Conservation (phyloP, 2,329 filamentous ascomycete genomes). For the Pestalotiopsis sp. region DNA sequence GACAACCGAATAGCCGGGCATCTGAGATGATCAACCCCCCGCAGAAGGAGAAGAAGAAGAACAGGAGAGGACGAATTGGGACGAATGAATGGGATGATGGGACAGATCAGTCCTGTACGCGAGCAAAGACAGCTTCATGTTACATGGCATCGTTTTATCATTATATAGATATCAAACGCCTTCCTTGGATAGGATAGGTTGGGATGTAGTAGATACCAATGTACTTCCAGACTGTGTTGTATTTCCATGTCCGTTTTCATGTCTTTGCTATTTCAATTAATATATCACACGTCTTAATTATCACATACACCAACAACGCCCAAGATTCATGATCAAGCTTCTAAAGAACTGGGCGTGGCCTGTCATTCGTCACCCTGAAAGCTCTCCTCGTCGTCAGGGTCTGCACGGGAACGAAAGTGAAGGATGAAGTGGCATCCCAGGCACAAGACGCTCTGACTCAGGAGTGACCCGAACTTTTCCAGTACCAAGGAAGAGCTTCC, state of each 20-base stretch:
- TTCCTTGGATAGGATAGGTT: slow-evolving; percentile 2
- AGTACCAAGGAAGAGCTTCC: background rate
- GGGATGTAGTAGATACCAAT: slow-evolving; percentile 3
- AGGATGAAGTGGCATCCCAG: background rate
- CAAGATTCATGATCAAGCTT: too few relatives aligned
- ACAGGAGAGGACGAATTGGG: background rate
- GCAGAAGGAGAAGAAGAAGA: background rate
- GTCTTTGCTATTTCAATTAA: background rate
- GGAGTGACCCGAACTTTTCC: background rate
- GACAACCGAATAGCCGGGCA: background rate
- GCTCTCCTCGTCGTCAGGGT: too few relatives aligned
- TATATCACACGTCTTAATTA: background rate
- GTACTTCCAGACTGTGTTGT: background rate
- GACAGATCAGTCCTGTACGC: background rate
- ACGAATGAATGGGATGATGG: background rate
- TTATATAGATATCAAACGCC: background rate
- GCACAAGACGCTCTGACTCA: background rate
- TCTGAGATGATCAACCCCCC: background rate
- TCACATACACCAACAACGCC: too few relatives aligned
- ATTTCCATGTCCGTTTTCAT: background rate
- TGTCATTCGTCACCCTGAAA: too few relatives aligned
- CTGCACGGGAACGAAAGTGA: too few relatives aligned
- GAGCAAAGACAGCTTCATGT: background rate
- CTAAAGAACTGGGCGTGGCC: too few relatives aligned
- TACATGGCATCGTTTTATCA: slow-evolving; percentile 1